Conservation (phyloP, 2,329 filamentous ascomycete species). For the Aspergillus sp. region DNA sequence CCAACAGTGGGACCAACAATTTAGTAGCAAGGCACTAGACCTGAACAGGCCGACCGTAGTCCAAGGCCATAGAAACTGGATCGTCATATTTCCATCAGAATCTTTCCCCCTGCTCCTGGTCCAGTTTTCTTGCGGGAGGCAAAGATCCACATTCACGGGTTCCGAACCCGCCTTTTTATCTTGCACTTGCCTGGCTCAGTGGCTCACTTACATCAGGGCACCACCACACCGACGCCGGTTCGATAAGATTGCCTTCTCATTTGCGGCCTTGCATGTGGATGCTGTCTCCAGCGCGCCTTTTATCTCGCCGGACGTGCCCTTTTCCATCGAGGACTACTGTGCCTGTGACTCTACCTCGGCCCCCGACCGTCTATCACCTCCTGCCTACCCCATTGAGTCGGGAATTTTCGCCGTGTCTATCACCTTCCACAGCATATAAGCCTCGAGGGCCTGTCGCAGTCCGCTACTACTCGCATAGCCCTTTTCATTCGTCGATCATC, state of each 20-base stretch:
- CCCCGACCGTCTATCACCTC: slow-evolving; percentile 26
- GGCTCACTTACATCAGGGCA: slow-evolving; percentile 20
- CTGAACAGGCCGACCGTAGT: background rate
- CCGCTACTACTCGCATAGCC: slow-evolving; percentile 15
- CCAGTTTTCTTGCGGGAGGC: slow-evolving; percentile 8
- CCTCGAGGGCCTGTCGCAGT: slow-evolving; percentile 10
- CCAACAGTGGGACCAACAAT: slow-evolving; percentile 1
- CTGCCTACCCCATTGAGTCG: slow-evolving; percentile 19
- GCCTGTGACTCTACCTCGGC: slow-evolving; percentile 31
- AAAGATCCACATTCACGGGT: slow-evolving; percentile 25
- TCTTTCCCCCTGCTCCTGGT: background rate
- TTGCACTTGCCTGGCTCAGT: slow-evolving; percentile 1
- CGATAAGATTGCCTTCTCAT: slow-evolving; percentile 1
- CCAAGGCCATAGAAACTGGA: slow-evolving; percentile 3
- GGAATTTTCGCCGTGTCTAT: slow-evolving; percentile 16
- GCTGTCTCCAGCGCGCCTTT: slow-evolving; percentile 20
- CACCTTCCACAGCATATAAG: slow-evolving; percentile 23
- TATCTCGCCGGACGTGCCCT: slow-evolving; percentile 28
- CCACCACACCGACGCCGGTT: slow-evolving; percentile 5
- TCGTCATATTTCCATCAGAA: slow-evolving; percentile 8
- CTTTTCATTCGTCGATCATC: slow-evolving; percentile 13
- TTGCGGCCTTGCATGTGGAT: slow-evolving; percentile 21
- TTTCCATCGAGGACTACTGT: slow-evolving; percentile 23
- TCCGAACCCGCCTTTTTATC: slow-evolving; percentile 20
- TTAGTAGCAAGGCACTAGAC: background rate